These are phyloP conservation scores for Candida adriatica DNA, from an alignment of 805 yeast species.

Conservation along the genomic window DNA sequence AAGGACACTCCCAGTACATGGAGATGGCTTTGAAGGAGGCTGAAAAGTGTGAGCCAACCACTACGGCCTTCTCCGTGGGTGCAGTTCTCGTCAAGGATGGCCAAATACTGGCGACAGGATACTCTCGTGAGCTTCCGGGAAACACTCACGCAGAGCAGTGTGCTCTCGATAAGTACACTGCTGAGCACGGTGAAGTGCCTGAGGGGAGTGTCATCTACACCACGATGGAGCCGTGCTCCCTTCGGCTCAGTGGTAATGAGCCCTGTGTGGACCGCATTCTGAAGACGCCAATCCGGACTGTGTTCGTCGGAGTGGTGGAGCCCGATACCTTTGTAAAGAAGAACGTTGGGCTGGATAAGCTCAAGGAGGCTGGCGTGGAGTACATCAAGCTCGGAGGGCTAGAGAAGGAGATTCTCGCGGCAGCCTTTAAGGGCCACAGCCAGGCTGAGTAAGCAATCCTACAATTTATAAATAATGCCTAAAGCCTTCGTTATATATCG, in stretches of 20 bases:
- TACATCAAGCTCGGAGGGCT: constrained; percentile 81
- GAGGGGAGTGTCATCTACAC: constrained; percentile 78
- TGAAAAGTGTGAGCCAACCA: constrained; percentile 68
- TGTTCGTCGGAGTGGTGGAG: constrained; percentile 88
- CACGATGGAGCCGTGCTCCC: constrained; percentile 96
- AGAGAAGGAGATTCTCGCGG: constrained; percentile 58
- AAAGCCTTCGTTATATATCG: not conserved
- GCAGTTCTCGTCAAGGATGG: constrained; percentile 68
- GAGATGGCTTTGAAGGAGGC: constrained; percentile 73
- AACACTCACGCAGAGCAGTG: constrained; percentile 98
- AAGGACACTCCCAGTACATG: constrained; percentile 57
- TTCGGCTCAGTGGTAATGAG: constrained; percentile 77
- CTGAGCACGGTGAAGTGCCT: constrained; percentile 42
- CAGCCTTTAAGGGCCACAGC: constrained; percentile 78
- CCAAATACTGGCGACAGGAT: constrained; percentile 69
- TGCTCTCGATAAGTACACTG: constrained; percentile 71
- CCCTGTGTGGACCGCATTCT: constrained; percentile 85
- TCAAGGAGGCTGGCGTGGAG: constrained; percentile 52
- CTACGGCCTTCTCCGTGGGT: constrained; percentile 92
- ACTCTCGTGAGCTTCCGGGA: constrained; percentile 85
- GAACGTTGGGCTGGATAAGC: constrained; percentile 54
- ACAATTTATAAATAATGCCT: not conserved
- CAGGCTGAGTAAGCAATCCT: constrained; percentile 3
- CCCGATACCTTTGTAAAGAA: constrained; percentile 83
- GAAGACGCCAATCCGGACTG: constrained; percentile 50